These are phyloP conservation scores for Puccinia polysora DNA, from an alignment of 1,284 basidiomycete genomes.

Conservation along the genomic window DNA sequence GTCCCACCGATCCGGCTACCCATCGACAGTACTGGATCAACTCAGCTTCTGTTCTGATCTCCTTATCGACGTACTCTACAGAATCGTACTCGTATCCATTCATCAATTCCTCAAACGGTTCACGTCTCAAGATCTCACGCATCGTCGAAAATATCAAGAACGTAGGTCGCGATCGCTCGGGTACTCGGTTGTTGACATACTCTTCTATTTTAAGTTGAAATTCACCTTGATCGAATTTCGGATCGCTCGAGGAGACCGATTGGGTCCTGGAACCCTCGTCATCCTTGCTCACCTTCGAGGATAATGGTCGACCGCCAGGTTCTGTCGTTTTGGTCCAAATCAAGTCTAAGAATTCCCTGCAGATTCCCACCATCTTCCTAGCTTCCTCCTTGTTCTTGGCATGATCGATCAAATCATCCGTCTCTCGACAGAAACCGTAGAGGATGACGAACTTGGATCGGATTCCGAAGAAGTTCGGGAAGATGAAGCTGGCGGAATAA, in stretches of 20 bases:
- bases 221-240: slow-evolving; percentile 1
- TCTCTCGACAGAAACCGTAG: slow-evolving; percentile 50
- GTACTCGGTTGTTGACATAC: slow-evolving; percentile 45
- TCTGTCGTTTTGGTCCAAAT: too few species aligned
- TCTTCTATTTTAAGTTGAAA: slow-evolving; percentile 45
- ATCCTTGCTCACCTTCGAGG: too few species aligned
- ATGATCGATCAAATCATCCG: slow-evolving; percentile 52
- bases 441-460: slow-evolving; percentile 40
- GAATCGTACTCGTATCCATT: slow-evolving; percentile 55
- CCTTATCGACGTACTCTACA: slow-evolving; percentile 46
- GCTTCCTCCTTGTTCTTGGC: slow-evolving; percentile 45
- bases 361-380: slow-evolving; percentile 43
- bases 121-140: slow-evolving; percentile 52
- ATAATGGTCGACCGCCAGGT: too few species aligned
- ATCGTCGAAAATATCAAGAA: slow-evolving; percentile 54
- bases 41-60: slow-evolving; percentile 53
- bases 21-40: slow-evolving; percentile 55
- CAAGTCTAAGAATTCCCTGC: slow-evolving; percentile 45
- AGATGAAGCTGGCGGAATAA: slow-evolving; percentile 46
- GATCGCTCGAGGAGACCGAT: slow-evolving; percentile 37
- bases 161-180: slow-evolving; percentile 48
- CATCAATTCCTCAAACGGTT: slow-evolving; percentile 55
- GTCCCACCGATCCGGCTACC: slow-evolving; percentile 55
- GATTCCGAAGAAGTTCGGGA: slow-evolving; percentile 40
- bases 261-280: not conserved